These are phyloP conservation scores for Rhodotorula diobovata DNA, from an alignment of 768 basidiomycete genomes.

Conservation along the genomic window DNA sequence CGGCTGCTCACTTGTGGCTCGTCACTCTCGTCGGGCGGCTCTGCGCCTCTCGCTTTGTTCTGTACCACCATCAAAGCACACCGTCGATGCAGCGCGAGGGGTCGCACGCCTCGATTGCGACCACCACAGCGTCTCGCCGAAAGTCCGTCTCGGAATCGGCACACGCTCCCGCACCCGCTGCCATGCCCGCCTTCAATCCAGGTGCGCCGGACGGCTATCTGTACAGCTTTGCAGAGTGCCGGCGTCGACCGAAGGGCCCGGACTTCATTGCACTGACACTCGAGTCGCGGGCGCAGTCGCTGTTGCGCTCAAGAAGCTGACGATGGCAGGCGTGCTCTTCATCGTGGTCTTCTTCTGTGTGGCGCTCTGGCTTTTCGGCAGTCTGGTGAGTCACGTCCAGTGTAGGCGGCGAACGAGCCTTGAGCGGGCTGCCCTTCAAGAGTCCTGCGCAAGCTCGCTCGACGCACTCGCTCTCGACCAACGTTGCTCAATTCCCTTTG, in stretches of 20 bases:
- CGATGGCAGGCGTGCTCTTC: neutral
- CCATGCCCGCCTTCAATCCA: neutral
- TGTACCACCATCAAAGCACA: too few relatives aligned
- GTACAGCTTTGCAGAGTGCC: neutral
- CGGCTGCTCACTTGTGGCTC: too few relatives aligned
- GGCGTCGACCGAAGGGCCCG: neutral
- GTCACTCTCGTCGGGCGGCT: too few relatives aligned
- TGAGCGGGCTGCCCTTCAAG: too few relatives aligned
- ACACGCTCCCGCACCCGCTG: neutral
- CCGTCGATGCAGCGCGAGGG: neutral
- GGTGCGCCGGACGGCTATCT: neutral
- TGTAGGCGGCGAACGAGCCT: too few relatives aligned
- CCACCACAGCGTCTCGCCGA: neutral
- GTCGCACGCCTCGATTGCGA: neutral
- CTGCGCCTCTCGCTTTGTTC: too few relatives aligned
- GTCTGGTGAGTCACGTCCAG: neutral
- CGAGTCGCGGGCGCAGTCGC: neutral
- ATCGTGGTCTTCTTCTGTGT: neutral
- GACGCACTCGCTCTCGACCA: too few relatives aligned
- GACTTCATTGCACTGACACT: neutral
- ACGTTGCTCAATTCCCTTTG: neutral
- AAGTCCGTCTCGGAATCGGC: neutral
- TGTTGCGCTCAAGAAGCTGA: neutral
- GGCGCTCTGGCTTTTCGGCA: constrained; percentile 2
- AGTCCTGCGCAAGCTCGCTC: too few relatives aligned